phyloP scores from a whole-genome alignment of 345 rosid species.

The Mangifera indica region DNA sequence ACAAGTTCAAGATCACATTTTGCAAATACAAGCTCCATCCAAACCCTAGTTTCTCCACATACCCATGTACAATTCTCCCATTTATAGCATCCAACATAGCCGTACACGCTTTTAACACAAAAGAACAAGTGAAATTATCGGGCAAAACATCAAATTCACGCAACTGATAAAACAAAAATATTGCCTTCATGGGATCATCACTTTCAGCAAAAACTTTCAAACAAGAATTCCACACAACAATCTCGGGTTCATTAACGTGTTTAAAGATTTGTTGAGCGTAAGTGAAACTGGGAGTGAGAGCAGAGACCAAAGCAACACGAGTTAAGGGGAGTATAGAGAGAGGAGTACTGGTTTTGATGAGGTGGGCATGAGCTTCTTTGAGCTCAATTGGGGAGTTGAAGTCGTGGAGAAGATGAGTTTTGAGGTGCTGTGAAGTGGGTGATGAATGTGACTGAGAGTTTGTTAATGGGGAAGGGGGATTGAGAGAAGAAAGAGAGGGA shows the following conservation, averaged over 20 bases:
- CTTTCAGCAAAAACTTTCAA: conserved; percentile 34
- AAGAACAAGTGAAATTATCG: conserved; percentile 38
- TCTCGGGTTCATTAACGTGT: conserved; percentile 2
- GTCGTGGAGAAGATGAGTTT: conserved; percentile 24
- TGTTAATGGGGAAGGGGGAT: not conserved
- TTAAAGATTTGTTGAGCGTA: conserved; percentile 30
- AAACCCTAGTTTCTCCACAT: conserved; percentile 39
- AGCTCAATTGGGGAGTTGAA: conserved; percentile 44
- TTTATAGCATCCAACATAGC: conserved; percentile 12
- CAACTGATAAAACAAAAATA: conserved; percentile 27
- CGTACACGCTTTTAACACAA: conserved; percentile 35
- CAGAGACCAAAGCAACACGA: conserved; percentile 32
- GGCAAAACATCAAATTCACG: conserved; percentile 28
- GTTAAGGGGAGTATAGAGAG: conserved; percentile 27
- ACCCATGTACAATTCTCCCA: conserved; percentile 32
- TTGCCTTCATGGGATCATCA: conserved; percentile 25
- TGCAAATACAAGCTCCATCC: conserved; percentile 31
- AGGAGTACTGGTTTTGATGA: conserved; percentile 32
- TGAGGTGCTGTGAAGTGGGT: not conserved
- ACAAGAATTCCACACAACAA: conserved; percentile 42
- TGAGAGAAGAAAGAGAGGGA: not conserved
- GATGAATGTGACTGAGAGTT: not conserved
- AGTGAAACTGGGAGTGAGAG: conserved; percentile 24
- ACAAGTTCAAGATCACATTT: conserved; percentile 33
- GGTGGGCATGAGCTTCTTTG: conserved; percentile 38